Conservation (phyloP, 176 grass and related monocot species). For the Eragrostis curvula region DNA sequence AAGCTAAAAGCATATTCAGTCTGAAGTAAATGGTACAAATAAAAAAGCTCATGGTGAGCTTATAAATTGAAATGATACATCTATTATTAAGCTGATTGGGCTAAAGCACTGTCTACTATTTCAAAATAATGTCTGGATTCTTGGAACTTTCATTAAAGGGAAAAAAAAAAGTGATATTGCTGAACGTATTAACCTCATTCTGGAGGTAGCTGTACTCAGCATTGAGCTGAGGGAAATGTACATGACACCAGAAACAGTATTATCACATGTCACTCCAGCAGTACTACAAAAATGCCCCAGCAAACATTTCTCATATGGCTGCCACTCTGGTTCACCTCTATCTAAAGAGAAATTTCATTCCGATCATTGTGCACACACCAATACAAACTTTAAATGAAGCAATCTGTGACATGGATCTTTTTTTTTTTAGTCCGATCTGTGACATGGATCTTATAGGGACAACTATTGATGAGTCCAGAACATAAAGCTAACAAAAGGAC, state of each 20-base stretch:
- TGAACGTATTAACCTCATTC: not conserved
- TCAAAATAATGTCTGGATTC: too few species aligned
- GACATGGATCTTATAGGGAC: not conserved
- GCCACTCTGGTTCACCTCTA: not conserved
- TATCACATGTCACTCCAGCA: not conserved
- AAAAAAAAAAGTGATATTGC: not conserved
- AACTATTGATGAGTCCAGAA: not conserved
- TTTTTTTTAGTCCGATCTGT: too few species aligned
- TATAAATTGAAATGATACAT: not conserved
- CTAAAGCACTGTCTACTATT: not conserved
- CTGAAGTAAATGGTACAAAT: not conserved
- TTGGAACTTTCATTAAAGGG: not conserved
- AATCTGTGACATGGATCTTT: not conserved
- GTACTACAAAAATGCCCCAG: not conserved
- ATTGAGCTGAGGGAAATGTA: not conserved
- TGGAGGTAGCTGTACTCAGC: not conserved
- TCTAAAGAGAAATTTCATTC: not conserved
- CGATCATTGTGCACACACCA: not conserved
- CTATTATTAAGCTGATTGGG: not conserved
- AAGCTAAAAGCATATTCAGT: not conserved
- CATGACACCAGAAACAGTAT: not conserved
- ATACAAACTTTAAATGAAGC: not conserved
- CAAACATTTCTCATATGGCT: not conserved
- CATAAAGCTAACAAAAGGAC: not conserved
- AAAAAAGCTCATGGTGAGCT: not conserved